These are phyloP conservation scores for Calonectria fujianensis DNA, from an alignment of 2,329 filamentous ascomycete genomes.

Conservation along the genomic window DNA sequence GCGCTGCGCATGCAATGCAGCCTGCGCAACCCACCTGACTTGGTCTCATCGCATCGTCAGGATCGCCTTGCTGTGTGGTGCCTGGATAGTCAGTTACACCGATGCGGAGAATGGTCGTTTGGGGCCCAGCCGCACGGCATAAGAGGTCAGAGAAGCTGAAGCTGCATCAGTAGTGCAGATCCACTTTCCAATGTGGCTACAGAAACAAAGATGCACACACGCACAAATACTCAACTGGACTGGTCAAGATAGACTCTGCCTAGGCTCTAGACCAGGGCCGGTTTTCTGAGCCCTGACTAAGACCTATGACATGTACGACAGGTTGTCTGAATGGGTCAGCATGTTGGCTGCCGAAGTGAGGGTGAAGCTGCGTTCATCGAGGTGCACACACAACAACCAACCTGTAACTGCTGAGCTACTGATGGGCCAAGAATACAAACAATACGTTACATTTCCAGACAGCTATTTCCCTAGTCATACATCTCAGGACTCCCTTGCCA, in stretches of 20 bases:
- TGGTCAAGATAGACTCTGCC: constrained; percentile 15
- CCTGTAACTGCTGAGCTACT: neutral
- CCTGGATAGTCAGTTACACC: constrained; percentile 26
- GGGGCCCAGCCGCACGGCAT: constrained; percentile 11
- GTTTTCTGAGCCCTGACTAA: constrained; percentile 26
- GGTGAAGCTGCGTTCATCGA: neutral
- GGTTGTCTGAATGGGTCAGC: neutral
- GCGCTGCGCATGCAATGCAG: constrained; percentile 9
- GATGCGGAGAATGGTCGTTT: constrained; percentile 23
- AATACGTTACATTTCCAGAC: constrained; percentile 13
- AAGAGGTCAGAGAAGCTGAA: constrained; percentile 25
- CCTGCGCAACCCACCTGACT: constrained; percentile 5
- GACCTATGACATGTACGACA: constrained; percentile 13
- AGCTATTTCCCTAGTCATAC: no score
- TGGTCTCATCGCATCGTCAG: constrained; percentile 5
- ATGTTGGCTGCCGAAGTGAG: constrained; percentile 2
- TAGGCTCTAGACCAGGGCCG: neutral
- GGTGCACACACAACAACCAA: neutral
- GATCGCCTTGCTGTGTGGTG: constrained; percentile 10
- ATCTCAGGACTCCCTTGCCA: constrained; percentile 6
- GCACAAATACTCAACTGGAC: neutral
- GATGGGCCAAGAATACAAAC: neutral
- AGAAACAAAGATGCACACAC: constrained; percentile 23
- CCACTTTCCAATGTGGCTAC: constrained; percentile 25
- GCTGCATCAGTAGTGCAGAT: constrained; percentile 23